Percentiles rank a stretch among this genome's conserved stretches.
These are phyloP conservation scores for Phellopilus nigrolimitatus DNA, from an alignment of 1,284 basidiomycete species.

Conservation along the genomic window DNA sequence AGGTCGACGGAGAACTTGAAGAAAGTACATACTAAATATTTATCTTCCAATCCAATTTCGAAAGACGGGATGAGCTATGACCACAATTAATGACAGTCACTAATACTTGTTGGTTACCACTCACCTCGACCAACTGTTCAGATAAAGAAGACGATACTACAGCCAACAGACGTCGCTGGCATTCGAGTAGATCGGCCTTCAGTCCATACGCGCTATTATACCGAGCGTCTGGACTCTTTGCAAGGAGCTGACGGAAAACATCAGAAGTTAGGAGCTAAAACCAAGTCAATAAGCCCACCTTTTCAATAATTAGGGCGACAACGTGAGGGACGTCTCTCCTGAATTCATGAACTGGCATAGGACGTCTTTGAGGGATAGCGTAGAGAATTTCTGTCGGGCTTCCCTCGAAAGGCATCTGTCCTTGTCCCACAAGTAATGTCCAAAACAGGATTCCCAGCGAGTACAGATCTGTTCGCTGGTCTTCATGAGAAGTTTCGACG, in stretches of 20 bases:
- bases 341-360: constrained; percentile 72
- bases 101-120: constrained; percentile 16
- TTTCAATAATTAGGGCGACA: constrained; percentile 63
- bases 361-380: constrained; percentile 62
- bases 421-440: constrained; percentile 62
- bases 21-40: constrained; percentile 46
- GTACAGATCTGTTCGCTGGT: constrained; percentile 67
- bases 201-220: constrained; percentile 69
- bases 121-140: constrained; percentile 53
- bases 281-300: constrained; percentile 34
- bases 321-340: constrained; percentile 66
- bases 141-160: constrained; percentile 51
- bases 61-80: constrained; percentile 59
- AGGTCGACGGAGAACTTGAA: not conserved
- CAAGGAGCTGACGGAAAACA: constrained; percentile 42
- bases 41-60: constrained; percentile 57
- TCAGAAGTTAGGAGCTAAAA: no score
- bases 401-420: constrained; percentile 69
- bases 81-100: constrained; percentile 8
- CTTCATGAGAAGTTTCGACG: constrained; percentile 61
- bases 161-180: constrained; percentile 54
- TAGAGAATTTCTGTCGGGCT: constrained; percentile 61
- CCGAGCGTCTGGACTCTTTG: constrained; percentile 58
- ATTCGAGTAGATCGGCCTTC: constrained; percentile 59
- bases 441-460: constrained; percentile 66